Conservation (phyloP, 2,329 filamentous ascomycete species). For the Alternaria infectoria region DNA sequence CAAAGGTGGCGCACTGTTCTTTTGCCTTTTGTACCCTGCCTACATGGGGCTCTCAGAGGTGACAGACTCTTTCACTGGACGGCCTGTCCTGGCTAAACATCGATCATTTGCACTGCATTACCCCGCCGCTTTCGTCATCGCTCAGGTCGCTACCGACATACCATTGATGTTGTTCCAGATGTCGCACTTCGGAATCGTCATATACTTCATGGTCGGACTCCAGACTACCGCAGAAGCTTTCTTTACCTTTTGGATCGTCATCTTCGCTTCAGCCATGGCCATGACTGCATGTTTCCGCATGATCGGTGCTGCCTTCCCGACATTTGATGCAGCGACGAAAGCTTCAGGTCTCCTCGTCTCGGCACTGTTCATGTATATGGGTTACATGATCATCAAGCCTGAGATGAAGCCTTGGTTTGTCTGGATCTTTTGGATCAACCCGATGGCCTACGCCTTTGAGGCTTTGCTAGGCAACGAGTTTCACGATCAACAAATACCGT, state of each 20-base stretch:
- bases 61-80: constrained; percentile 61
- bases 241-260: constrained; percentile 79
- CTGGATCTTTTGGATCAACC: constrained; percentile 82
- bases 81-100: constrained; percentile 87
- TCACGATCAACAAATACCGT: constrained; percentile 62
- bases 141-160: constrained; percentile 69
- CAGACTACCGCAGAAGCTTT: constrained; percentile 73
- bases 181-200: constrained; percentile 62
- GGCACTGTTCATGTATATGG: constrained; percentile 62
- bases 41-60: constrained; percentile 71
- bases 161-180: constrained; percentile 65
- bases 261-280: constrained; percentile 51
- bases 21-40: constrained; percentile 66
- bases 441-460: constrained; percentile 79
- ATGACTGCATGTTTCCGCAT: constrained; percentile 85
- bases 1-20: constrained; percentile 69
- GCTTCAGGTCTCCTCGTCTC: constrained; percentile 58
- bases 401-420: constrained; percentile 79
- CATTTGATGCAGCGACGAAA: constrained; percentile 62
- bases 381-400: constrained; percentile 60
- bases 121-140: constrained; percentile 72
- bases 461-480: constrained; percentile 81
- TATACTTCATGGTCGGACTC: constrained; percentile 85
- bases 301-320: constrained; percentile 71
- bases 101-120: constrained; percentile 82